Evolutionary conservation across 2,329 filamentous ascomycete species (phyloP).

Genomic region (Aspergillus sp.): DNA sequence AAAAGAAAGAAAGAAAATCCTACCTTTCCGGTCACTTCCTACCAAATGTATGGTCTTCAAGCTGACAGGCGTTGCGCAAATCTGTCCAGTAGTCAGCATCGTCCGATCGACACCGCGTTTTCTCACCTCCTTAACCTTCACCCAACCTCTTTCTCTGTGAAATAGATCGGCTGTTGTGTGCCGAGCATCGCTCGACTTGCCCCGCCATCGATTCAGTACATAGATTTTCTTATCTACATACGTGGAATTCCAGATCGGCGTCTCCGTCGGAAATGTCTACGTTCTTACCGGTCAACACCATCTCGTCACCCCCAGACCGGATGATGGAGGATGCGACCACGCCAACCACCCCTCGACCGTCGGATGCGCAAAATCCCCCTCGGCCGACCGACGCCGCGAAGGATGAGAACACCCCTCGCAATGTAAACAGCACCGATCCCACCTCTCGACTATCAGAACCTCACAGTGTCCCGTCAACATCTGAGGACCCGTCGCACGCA

Average conservation of each 20-base stretch:
- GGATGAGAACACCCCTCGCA: constrained; percentile 46
- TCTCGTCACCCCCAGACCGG: constrained; percentile 46
- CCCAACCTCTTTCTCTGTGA: constrained; percentile 13
- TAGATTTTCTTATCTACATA: constrained; percentile 15
- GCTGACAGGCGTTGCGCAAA: constrained; percentile 23
- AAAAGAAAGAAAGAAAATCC: not conserved
- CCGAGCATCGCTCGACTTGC: constrained; percentile 15
- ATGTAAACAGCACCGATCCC: constrained; percentile 41
- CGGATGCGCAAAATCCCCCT: constrained; percentile 31
- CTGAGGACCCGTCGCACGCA: constrained; percentile 71
- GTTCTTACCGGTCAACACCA: constrained; percentile 63
- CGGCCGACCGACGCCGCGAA: constrained; percentile 22
- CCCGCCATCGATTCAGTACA: constrained; percentile 20
- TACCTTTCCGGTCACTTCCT: not conserved
- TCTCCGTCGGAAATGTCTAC: constrained; percentile 51
- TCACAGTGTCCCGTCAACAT: constrained; percentile 44
- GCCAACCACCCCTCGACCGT: constrained; percentile 56
- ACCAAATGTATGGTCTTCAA: constrained; percentile 12
- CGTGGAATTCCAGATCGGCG: constrained; percentile 22
- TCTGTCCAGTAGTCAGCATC: constrained; percentile 16
- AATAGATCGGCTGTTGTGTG: constrained; percentile 17
- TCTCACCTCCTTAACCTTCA: constrained; percentile 9
- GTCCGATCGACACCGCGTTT: constrained; percentile 17
- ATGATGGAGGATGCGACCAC: constrained; percentile 54
- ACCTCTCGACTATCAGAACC: constrained; percentile 36